Evolutionary conservation across 148 eudicot genomes (phyloP).

Genomic region (Vaccinium corymbosum): DNA sequence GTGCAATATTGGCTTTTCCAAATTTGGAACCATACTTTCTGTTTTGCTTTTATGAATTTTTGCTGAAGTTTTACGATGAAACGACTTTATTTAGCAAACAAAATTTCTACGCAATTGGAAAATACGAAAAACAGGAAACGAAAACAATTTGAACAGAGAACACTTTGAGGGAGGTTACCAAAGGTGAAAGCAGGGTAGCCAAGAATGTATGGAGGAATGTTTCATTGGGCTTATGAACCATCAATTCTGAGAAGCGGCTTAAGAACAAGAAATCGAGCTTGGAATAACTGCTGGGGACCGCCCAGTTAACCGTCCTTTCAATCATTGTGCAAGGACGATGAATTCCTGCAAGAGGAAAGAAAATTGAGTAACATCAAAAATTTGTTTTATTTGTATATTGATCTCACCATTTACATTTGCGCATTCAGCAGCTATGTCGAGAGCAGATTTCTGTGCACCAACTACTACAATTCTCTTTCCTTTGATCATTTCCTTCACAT

Average conservation of each 20-base stretch:
- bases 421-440: constrained; percentile 14
- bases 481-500: constrained; percentile 2
- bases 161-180: neutral
- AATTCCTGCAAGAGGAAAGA: neutral
- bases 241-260: constrained; percentile 26
- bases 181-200: neutral
- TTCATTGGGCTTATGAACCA: constrained; percentile 34
- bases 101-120: neutral
- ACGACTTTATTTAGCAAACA: neutral
- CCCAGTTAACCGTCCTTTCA: constrained; percentile 11
- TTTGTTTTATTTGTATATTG: neutral
- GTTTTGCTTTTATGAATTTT: too few relatives aligned
- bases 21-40: too few relatives aligned
- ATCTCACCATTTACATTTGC: constrained; percentile 11
- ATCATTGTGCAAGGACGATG: constrained; percentile 14
- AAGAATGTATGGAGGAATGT: constrained; percentile 15
- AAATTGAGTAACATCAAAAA: neutral
- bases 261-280: constrained; percentile 11
- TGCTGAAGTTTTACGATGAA: neutral
- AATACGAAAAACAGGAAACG: neutral
- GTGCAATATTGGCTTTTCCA: neutral
- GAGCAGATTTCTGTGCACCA: constrained; percentile 12
- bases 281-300: neutral
- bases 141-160: neutral
- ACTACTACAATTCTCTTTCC: constrained; percentile 12